Evolutionary conservation across 192 early-diverging fungal species (phyloP).

Genomic region (Thamnidium elegans): DNA sequence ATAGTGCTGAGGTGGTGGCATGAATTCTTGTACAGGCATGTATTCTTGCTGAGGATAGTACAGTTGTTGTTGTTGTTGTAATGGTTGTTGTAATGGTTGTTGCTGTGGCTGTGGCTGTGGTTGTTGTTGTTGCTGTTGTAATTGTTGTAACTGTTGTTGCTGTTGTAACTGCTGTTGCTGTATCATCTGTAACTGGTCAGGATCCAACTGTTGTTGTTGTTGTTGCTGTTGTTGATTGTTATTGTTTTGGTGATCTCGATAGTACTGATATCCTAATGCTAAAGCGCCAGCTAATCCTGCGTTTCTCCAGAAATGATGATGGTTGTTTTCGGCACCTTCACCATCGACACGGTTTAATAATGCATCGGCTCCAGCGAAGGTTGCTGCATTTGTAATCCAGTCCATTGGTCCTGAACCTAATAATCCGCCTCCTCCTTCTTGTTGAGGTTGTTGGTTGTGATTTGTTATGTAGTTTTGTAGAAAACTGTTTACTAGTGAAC

Average conservation of each 20-base stretch:
- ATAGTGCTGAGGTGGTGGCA: too few species aligned
- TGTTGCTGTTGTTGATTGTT: not conserved
- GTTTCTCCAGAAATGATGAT: conserved; percentile 9
- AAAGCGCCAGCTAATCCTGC: conserved; percentile 4
- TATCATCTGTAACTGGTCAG: not conserved
- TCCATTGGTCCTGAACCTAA: not conserved
- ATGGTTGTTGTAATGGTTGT: not conserved
- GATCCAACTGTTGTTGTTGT: not conserved
- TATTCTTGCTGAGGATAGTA: not conserved
- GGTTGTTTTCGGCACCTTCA: not conserved
- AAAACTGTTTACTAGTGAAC: not conserved
- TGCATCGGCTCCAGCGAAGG: not conserved
- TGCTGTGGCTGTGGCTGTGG: not conserved
- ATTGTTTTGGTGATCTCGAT: not conserved
- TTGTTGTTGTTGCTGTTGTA: not conserved
- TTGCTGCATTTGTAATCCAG: conserved; percentile 1
- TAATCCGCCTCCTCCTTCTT: not conserved
- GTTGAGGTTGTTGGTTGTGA: conserved; percentile 4
- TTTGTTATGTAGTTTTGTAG: not conserved
- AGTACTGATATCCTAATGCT: conserved; percentile 7
- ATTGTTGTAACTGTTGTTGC: not conserved
- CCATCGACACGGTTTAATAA: conserved; percentile 2
- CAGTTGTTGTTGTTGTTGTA: not conserved
- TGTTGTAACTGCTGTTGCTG: not conserved
- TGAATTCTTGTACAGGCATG: too few species aligned